Conservation (phyloP, 192 early-diverging fungal genomes). For the Rhizophagus prolifer region DNA sequence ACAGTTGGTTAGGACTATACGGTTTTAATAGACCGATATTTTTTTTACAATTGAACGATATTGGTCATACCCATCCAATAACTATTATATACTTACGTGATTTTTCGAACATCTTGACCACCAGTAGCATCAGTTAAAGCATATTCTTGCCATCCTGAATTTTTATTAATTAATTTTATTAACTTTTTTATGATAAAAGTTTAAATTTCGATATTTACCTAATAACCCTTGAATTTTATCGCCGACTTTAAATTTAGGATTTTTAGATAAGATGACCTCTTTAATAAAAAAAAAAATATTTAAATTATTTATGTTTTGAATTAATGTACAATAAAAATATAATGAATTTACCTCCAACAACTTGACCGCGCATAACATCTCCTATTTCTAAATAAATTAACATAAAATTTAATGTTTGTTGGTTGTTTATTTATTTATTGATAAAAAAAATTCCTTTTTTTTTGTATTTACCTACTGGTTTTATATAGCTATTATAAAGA, state of each 20-base stretch:
- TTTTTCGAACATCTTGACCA: conserved; percentile 38
- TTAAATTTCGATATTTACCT: neutral
- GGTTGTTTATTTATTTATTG: too few relatives aligned
- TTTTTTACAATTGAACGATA: too few relatives aligned
- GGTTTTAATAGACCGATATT: too few relatives aligned
- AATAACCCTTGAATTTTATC: conserved; percentile 25
- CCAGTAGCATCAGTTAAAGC: conserved; percentile 41
- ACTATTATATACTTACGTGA: conserved; percentile 29
- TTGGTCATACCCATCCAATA: too few relatives aligned
- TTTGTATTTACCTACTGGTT: conserved; percentile 8
- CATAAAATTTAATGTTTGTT: neutral
- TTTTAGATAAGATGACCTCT: conserved; percentile 42
- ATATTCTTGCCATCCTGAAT: conserved; percentile 51
- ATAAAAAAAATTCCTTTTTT: neutral
- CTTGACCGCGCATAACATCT: conserved; percentile 44
- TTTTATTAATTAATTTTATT: conserved; percentile 6
- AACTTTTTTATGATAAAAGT: neutral
- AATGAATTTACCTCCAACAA: conserved; percentile 28
- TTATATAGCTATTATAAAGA: neutral
- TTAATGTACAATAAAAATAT: neutral
- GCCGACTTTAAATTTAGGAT: conserved; percentile 37
- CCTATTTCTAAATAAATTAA: conserved; percentile 38
- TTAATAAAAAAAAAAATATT: neutral
- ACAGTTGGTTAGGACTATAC: too few relatives aligned
- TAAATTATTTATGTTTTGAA: neutral